Evolutionary conservation across 2,329 filamentous ascomycete genomes (phyloP), one percentile per base, ranked within the genome.

Genomic region (Helotiales sp.): DNA sequence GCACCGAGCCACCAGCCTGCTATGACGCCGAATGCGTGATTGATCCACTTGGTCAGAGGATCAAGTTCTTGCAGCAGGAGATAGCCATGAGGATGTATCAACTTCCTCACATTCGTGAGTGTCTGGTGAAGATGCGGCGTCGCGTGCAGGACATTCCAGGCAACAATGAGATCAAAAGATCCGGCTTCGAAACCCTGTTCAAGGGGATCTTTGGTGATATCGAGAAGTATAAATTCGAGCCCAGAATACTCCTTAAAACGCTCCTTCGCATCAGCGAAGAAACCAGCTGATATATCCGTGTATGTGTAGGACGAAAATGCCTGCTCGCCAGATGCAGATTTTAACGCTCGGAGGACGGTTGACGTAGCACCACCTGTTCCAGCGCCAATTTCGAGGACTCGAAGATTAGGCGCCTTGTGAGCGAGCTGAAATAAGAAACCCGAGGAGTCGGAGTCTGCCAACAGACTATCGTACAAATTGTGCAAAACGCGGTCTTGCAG

Each of bases 181-280:
- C 34, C 54, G 2, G 24, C 22, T n/a, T 59, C 40, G 37, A 71
- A 73, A 4, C 71, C 70, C 62, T 74, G 72, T 10, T 67, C 60
- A 6, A 32, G 17, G 11, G 67, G 61, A 59, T 67, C 60, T 50
- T 66, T 34, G 5, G 28, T 11, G 2, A 68, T 64, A 30, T 69
- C 58, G 0, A 79, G 73, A 22, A 73, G 72, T 58, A 69, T 70
- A 69, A 73, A 80, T 15, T 71, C 68, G 62, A 80, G 75, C 20
- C 37, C 57, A n/a, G 8, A 2, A 30, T 60, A 69, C 22, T 57
- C 59, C 20, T 63, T 59, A 34, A 71, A 69, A 11, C 62, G 20
- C 24, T 71, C 62, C 45, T 70, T 67, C 0, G 79, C 79, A 11
- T 73, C 67, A 22, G 74, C 74, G 57, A 82, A 80, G 73, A 80